These are phyloP conservation scores for Phytopythium aichiense DNA, from an alignment of 352 stramenopile species.

Conservation along the genomic window DNA sequence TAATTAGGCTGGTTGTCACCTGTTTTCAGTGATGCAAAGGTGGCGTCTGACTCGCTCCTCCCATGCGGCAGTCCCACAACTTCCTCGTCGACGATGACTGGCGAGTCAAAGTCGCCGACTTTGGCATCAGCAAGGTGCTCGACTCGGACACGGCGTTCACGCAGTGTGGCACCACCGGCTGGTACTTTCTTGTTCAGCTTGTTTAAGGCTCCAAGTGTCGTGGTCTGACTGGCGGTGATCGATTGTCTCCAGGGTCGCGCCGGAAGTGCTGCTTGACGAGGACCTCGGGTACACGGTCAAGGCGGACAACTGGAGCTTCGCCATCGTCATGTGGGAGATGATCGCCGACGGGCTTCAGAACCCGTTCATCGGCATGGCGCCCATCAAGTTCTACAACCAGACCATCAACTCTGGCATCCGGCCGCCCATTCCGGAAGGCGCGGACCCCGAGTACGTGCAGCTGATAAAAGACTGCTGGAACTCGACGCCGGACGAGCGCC, in stretches of 20 bases:
- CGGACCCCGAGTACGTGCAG: constrained; percentile 64
- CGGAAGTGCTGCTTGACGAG: constrained; percentile 86
- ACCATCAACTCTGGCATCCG: constrained; percentile 75
- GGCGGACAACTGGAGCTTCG: constrained; percentile 89
- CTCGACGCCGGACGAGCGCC: constrained; percentile 65
- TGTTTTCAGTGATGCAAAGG: not conserved
- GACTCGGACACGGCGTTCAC: constrained; percentile 84
- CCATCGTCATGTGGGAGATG: constrained; percentile 91
- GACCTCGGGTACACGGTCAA: constrained; percentile 88
- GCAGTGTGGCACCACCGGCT: constrained; percentile 84
- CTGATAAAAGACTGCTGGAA: constrained; percentile 86
- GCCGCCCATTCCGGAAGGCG: constrained; percentile 60
- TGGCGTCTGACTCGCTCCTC: not conserved
- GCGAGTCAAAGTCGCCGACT: constrained; percentile 87
- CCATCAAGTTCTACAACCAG: constrained; percentile 90
- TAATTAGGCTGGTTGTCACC: constrained; percentile 9
- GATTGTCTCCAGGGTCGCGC: constrained; percentile 59
- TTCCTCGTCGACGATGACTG: constrained; percentile 88
- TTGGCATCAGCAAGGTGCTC: constrained; percentile 88
- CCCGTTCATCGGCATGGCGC: constrained; percentile 86
- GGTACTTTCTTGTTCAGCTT: constrained; percentile 22
- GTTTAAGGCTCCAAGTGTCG: not conserved
- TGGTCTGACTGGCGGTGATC: not conserved
- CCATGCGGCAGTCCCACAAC: constrained; percentile 70
- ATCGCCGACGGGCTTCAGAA: constrained; percentile 77